Evolutionary conservation across 164 flowering plant species (phyloP).

Genomic region (Vitis rotundifolia): DNA sequence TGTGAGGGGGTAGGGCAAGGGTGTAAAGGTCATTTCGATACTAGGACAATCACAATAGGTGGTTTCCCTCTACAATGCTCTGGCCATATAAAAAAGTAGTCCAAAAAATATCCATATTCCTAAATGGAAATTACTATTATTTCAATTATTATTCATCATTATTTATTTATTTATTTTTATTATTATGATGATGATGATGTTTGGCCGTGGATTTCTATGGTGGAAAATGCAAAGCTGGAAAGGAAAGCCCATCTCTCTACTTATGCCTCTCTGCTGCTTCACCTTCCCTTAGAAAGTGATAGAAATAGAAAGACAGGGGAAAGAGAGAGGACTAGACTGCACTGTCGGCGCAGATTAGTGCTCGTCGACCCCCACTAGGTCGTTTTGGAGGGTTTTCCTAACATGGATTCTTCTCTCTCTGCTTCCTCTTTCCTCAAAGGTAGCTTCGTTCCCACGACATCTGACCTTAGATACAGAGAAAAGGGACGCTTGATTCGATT

Average conservation of each 20-base stretch:
- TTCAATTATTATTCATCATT: not conserved
- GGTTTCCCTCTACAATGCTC: constrained; percentile 5
- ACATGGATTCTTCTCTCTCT: constrained; percentile 16
- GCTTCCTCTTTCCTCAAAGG: constrained; percentile 11
- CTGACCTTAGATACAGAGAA: constrained; percentile 10
- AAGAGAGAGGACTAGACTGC: constrained; percentile 9
- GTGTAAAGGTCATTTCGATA: constrained; percentile 11
- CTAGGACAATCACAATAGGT: constrained; percentile 24
- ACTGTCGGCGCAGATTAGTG: constrained; percentile 19
- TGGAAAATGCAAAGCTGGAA: constrained; percentile 28
- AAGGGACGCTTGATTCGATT: constrained; percentile 3
- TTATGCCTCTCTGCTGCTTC: constrained; percentile 11
- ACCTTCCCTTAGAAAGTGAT: not conserved
- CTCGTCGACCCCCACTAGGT: constrained; percentile 11
- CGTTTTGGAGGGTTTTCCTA: not conserved
- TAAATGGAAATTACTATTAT: not conserved
- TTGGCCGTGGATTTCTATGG: constrained; percentile 31
- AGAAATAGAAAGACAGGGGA: not conserved
- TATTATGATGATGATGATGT: not conserved
- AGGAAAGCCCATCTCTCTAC: constrained; percentile 13
- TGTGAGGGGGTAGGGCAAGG: not conserved
- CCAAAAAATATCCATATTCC: not conserved
- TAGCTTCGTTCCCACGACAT: constrained; percentile 50
- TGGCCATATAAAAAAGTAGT: not conserved
- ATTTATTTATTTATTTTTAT: not conserved